Base-by-base conservation (phyloP, 768 basidiomycete species). In the Pleurotus salmoneostramineus region DNA sequence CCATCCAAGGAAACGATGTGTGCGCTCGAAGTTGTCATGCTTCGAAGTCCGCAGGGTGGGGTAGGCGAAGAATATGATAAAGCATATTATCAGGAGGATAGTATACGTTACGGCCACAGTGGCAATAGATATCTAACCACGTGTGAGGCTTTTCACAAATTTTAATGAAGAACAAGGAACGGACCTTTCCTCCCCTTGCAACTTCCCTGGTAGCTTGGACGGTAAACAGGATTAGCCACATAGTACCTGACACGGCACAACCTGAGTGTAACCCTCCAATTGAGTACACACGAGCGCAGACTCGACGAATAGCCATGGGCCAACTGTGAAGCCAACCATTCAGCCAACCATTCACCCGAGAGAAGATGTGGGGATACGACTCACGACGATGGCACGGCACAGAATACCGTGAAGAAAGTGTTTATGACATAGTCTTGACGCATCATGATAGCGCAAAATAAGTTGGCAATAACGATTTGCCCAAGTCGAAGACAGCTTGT, bases 221-320 rank as follows among this genome's bases (percentile, higher is more conserved):
- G 32, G 79, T 74, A 61, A 81, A 80, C 2, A 79, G 65, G 34
- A 75, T 70, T 33, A 84, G 65, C 83, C 83, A 85, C 0, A 83
- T 68, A 1, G 79, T 66, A 1, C 80, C 81, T 15, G 82, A 82
- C n/a, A 79, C 72, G 4, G 78, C 83, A 62, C 76, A 79, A 15
- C 83, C 83, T 12, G 81, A 83, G 63, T 85, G 83, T 31, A 84
- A 69, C 61, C 83, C 83, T 11, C 83, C 83, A 37, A 84, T 83
- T 51, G 81, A 79, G 59, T 83, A 84, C 0, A 84, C 83, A 35
- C 82, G 72, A 17, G 81, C 83, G 62, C 75, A 77, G 14, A 81
- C 69, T 33, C 79, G 73, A 49, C 83, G 77, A 54, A 85, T 79
- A 36, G 72, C 66, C 44, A 85, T 69, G 2, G 83, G 83, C 82